Evolutionary conservation across 768 basidiomycete species (phyloP), one percentile per base, ranked within the genome.

Genomic region (Mycena indigotica): DNA sequence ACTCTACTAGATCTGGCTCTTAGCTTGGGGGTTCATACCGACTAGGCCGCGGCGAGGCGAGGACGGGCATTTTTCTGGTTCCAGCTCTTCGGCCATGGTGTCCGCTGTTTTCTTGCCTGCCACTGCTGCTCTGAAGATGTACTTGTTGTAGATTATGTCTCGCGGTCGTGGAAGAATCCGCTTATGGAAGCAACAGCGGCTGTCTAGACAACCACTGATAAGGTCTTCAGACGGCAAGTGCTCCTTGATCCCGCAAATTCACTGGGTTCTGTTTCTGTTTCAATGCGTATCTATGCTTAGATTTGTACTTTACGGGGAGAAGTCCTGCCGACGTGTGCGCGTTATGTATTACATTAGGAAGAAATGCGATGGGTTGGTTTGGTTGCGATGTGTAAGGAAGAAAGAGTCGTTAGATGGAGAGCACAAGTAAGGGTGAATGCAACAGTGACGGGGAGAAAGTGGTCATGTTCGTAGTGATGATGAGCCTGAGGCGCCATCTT

Each of bases 91-190:
- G 21, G 50, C 28, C 15, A 51, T 17, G 32, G 17, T 6, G 17
- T 16, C 26, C 30, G 26, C 28, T 44, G 51, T 21, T 21, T 5
- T 51, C 40, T 30, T 29, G 50, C n/a, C 28, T 24, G 19, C 29
- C 21, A 19, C 13, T 17, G 44, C 46, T 53, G 38, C 17, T 51
- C 28, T n/a, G 41, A 40, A 32, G 24, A 35, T 6, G 10, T 35
- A 8, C 32, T 17, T 17, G 32, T 35, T 17, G 32, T 35, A 8
- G 32, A 44, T 21, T 19, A 32, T 6, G 16, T 56, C 60, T 26
- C 60, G 52, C 60, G 26, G 41, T 32, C 60, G 60, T 57, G 60
- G 53, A 54, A 52, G 25, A 35, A 29, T 44, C 53, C 53, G 58
- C 39, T 28, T 57, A 44, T 44, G 41, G 41, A 19, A 44, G 23